Conservation (phyloP, 192 early-diverging fungal species). For the Coemansia nantahalensis region DNA sequence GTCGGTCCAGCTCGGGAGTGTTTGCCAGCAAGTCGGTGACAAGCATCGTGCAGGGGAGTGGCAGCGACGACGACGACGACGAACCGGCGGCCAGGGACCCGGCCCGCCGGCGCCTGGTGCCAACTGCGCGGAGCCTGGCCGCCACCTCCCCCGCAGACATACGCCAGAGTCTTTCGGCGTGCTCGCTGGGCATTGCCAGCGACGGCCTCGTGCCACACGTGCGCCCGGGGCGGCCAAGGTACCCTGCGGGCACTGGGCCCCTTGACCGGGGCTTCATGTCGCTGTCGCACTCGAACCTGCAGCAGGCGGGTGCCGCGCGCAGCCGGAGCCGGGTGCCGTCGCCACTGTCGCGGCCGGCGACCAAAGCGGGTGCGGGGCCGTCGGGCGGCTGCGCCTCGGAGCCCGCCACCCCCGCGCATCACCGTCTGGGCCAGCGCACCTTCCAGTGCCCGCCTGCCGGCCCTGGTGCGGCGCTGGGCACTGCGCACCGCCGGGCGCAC, state of each 20-base stretch:
- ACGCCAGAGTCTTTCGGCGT: not conserved
- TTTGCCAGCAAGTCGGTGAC: slow-evolving; percentile 37
- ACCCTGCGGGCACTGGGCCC: not conserved
- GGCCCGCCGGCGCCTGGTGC: not conserved
- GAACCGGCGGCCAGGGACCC: slow-evolving; percentile 11
- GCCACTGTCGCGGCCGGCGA: slow-evolving; percentile 12
- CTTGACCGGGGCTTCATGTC: slow-evolving; percentile 33
- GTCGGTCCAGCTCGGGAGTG: slow-evolving; percentile 47
- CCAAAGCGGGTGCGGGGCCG: slow-evolving; percentile 14
- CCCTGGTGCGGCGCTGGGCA: slow-evolving; percentile 1
- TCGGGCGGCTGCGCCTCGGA: slow-evolving; percentile 22
- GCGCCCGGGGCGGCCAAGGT: not conserved
- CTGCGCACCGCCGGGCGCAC: not conserved
- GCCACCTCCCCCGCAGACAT: slow-evolving; percentile 12
- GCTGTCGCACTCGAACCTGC: slow-evolving; percentile 45
- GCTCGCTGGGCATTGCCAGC: not conserved
- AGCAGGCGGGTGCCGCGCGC: slow-evolving; percentile 10
- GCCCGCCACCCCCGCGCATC: slow-evolving; percentile 26
- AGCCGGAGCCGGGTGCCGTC: slow-evolving; percentile 15
- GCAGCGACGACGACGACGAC: slow-evolving; percentile 42
- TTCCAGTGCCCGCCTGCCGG: slow-evolving; percentile 2
- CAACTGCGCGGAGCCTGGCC: slow-evolving; percentile 4
- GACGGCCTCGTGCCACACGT: not conserved
- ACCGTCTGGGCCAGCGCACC: not conserved
- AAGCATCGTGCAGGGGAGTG: slow-evolving; percentile 4